Base-by-base conservation (phyloP, 495 filamentous ascomycete species). In the Hypoxylon trugodes region DNA sequence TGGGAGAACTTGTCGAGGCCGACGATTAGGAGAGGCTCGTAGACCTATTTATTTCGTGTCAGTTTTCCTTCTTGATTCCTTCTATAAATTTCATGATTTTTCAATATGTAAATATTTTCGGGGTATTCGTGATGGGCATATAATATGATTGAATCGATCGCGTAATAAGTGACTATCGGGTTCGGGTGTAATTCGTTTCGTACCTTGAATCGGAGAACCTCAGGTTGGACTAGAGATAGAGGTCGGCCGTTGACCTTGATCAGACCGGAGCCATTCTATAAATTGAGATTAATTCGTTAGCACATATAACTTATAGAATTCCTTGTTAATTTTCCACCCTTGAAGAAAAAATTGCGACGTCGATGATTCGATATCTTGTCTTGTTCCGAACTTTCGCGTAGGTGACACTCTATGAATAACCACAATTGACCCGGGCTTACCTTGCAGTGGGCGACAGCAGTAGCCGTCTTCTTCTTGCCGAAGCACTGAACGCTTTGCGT, bases 231-330 rank as follows among this genome's bases (percentile, higher is more conserved):
- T 71, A 98, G 91, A 69, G 84, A 85, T 74, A 98, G 86, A 67
- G 95, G 95, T 81, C 92, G 89, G 80, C 95, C 95, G 85, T 98
- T 98, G 76, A 98, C 95, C 86, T 93, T 96, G 82, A 98, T 84
- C 72, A 98, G 90, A 79, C 95, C 95, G 77, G 90, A 91, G 74
- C 92, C 92, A 79, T 88, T 81, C 91, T 93, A 74, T 77, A 74
- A 63, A 65, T 66, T 24, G 13, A 51, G 38, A 41, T 57, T 48
- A 59, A 41, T 33, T 25, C 12, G 43, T 69, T 32, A 71, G 61
- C 28, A 59, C 7, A 1, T 38, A 19, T 15, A 38, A 22, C 2
- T 60, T 15, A 6, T 38, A 33, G 28, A 1, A 19, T 15, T 24
- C 15, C 1, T 45, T 9, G 28, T 40, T 49, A 38, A 19, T 6